Evolutionary conservation across 345 rosid genomes (phyloP).

Genomic region (Eucalyptus fibrosa): DNA sequence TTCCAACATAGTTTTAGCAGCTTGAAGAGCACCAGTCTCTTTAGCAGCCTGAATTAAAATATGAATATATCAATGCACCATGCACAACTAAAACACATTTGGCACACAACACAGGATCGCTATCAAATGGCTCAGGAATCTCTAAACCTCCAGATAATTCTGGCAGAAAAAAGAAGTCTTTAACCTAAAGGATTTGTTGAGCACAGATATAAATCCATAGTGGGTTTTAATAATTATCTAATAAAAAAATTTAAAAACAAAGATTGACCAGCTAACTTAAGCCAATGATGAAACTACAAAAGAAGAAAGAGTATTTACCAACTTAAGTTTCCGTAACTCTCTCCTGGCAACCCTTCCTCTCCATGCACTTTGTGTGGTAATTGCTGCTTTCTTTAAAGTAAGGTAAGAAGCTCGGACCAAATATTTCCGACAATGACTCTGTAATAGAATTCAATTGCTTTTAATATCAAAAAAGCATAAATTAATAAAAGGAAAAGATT

Average conservation of each 20-base stretch:
- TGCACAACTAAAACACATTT: neutral
- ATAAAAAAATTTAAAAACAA: neutral
- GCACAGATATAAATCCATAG: neutral
- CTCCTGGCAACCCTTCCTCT: conserved; percentile 61
- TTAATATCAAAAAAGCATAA: neutral
- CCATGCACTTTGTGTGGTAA: conserved; percentile 70
- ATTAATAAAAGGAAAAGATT: neutral
- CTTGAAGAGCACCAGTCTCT: conserved; percentile 96
- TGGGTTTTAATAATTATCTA: neutral
- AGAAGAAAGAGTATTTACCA: conserved; percentile 23
- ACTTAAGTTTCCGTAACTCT: conserved; percentile 68
- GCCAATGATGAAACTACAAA: neutral
- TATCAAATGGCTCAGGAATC: neutral
- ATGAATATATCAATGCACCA: neutral
- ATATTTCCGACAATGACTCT: conserved; percentile 66
- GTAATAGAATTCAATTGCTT: neutral
- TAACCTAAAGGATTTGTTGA: neutral
- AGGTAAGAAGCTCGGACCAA: conserved; percentile 27
- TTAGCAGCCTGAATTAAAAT: conserved; percentile 59
- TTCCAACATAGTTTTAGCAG: conserved; percentile 84
- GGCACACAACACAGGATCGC: neutral
- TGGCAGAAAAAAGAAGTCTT: neutral
- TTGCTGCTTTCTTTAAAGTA: conserved; percentile 56
- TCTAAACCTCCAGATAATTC: neutral
- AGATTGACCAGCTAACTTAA: neutral